Evolutionary conservation across 2,329 filamentous ascomycete genomes (phyloP).

Genomic region (Pseudophaeomoniella oleicola): DNA sequence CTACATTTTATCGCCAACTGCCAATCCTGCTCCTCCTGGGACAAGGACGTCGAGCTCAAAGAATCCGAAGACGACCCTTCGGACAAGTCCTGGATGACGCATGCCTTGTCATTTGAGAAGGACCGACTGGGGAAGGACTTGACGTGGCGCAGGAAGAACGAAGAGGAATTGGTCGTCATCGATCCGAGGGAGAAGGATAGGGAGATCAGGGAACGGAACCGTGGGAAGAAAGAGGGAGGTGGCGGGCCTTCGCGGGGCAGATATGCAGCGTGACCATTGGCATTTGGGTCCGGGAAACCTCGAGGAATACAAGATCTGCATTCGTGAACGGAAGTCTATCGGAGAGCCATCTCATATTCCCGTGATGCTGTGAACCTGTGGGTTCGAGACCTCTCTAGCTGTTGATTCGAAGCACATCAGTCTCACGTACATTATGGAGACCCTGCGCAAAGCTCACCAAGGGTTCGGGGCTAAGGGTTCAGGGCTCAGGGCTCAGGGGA

Average conservation of each 20-base stretch:
- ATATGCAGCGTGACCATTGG: too few relatives aligned
- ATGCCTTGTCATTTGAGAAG: conserved; percentile 72
- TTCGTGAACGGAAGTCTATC: too few relatives aligned
- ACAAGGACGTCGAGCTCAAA: conserved; percentile 31
- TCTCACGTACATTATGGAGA: too few relatives aligned
- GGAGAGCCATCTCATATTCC: too few relatives aligned
- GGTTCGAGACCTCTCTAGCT: too few relatives aligned
- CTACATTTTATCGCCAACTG: conserved; percentile 93
- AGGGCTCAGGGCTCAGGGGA: too few relatives aligned
- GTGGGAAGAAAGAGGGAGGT: conserved; percentile 15
- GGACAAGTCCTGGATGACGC: conserved; percentile 66
- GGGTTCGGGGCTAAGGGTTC: too few relatives aligned
- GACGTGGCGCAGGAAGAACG: conserved; percentile 77
- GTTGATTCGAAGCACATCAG: too few relatives aligned
- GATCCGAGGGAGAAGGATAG: conserved; percentile 75
- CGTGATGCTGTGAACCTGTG: too few relatives aligned
- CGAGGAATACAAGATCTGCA: too few relatives aligned
- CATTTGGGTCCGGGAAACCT: too few relatives aligned
- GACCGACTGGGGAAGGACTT: conserved; percentile 84
- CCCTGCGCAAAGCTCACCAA: too few relatives aligned
- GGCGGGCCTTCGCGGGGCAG: conserved; percentile 4
- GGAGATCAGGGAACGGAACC: conserved; percentile 35
- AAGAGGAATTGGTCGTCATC: conserved; percentile 83
- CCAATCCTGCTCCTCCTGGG: conserved; percentile 80
- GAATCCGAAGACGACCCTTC: conserved; percentile 31